Percentiles rank a stretch among this genome's conserved stretches.
Evolutionary conservation across 306 rosid species (phyloP).

Genomic region (Myrica gale): DNA sequence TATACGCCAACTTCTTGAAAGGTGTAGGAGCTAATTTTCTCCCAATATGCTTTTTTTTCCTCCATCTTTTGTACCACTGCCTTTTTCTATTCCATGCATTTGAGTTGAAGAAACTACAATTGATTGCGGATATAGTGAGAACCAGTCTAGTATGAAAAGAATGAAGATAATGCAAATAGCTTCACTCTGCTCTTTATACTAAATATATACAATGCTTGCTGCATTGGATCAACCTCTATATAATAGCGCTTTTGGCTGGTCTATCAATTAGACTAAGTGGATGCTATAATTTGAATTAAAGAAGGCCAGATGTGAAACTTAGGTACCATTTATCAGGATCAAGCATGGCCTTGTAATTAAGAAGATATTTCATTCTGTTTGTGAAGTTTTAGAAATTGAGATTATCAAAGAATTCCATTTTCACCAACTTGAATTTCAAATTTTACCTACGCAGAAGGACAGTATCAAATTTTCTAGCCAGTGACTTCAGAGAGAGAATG

Average conservation of each 20-base stretch:
- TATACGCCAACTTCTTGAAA: constrained; percentile 68
- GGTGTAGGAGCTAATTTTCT: constrained; percentile 38
- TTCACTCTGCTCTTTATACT: background rate
- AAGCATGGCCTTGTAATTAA: background rate
- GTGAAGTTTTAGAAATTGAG: background rate
- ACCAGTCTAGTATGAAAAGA: no score
- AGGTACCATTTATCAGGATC: background rate
- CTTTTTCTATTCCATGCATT: background rate
- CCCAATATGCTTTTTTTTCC: background rate
- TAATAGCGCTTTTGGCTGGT: no score
- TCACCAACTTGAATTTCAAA: constrained; percentile 18
- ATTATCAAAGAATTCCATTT: background rate
- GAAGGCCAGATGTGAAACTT: background rate
- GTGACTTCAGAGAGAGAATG: constrained; percentile 67
- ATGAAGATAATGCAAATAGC: no score
- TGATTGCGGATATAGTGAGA: no score
- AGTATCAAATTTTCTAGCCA: constrained; percentile 69
- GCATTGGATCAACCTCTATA: background rate
- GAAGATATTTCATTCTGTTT: background rate
- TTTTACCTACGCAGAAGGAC: constrained; percentile 53
- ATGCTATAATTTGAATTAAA: no score
- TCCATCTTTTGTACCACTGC: background rate
- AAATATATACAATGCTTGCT: background rate
- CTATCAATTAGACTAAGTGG: no score
- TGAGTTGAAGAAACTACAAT: background rate